Base-by-base conservation (phyloP, 345 rosid genomes). In the Lepidium didymum region DNA sequence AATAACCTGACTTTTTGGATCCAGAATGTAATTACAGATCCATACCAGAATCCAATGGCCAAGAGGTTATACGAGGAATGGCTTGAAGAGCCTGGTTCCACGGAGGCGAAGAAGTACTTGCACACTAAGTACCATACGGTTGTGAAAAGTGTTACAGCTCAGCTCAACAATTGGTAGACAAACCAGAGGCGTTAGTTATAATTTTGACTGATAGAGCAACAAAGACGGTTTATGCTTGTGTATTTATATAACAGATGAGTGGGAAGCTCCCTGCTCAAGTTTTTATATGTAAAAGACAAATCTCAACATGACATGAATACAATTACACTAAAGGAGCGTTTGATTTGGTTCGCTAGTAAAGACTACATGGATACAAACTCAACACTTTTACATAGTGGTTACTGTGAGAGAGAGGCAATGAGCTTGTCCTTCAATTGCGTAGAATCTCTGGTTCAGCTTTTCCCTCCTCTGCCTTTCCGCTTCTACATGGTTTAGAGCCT, bases 391-490 rank as follows among this genome's bases (percentile, higher is more conserved):
- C 43, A 64, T 29, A 47, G 10, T 18, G 27, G 10, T 81, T 82
- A 87, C 68, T 85, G 82, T 1, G 83, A 54, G 34, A 94, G 68
- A 43, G 88, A 81, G 5, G 87, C 82, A 41, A 78, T 67, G 37
- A 94, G 89, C 85, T 88, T 84, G 74, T 90, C 89, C 81, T 87
- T 94, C 75, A 94, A 67, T 73, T 88, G 96, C 96, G 60, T 94
- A 94, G 72, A 94, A 94, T 65, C 96, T 86, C 81, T 94, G 99
- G 80, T 91, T 94, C 54, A 94, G 90, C 79, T 94, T 93, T 74
- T 94, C 96, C 51, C 97, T 88, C 77, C 99, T 85, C 73, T 94
- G 97, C 12, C 99, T 68, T 69, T 94, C 97, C 0, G 99, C 99
- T 82, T 91, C 96, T 45, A 94, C 96, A 3, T 94, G 99, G 79